These are phyloP conservation scores for Cutaneotrichosporon sp. DNA, from an alignment of 1,284 basidiomycete species.

Conservation along the genomic window DNA sequence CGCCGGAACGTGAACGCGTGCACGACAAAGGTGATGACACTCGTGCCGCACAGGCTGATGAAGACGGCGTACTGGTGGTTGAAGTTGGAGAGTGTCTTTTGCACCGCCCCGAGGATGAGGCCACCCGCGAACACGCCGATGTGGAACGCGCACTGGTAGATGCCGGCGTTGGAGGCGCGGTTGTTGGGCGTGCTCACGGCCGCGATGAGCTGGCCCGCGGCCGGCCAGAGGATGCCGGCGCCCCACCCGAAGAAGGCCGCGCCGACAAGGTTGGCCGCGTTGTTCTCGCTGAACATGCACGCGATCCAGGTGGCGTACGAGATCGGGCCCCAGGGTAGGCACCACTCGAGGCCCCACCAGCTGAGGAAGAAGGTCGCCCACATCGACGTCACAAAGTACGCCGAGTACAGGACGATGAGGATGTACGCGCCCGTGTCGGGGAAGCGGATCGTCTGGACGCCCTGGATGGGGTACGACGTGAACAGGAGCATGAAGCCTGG, in stretches of 20 bases:
- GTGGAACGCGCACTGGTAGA: conserved; percentile 26
- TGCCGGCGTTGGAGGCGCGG: conserved; percentile 23
- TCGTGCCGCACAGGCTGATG: conserved; percentile 12
- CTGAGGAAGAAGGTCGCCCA: conserved; percentile 25
- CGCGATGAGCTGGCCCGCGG: conserved; percentile 22
- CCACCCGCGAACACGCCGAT: conserved; percentile 20
- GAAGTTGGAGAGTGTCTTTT: conserved; percentile 20
- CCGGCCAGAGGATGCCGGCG: conserved; percentile 22
- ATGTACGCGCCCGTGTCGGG: conserved; percentile 23
- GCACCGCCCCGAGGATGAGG: conserved; percentile 21
- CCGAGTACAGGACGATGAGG: conserved; percentile 23
- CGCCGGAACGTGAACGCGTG: conserved; percentile 20
- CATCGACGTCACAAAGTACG: conserved; percentile 24
- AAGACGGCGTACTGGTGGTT: conserved; percentile 27
- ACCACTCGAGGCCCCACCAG: conserved; percentile 25
- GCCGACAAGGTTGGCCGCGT: conserved; percentile 22
- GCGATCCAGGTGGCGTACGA: conserved; percentile 22
- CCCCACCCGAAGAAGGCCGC: conserved; percentile 26
- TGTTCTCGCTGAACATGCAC: conserved; percentile 21
- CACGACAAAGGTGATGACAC: conserved; percentile 16
- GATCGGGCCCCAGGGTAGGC: conserved; percentile 19
- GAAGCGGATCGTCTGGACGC: conserved; percentile 25
- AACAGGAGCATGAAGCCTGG: conserved; percentile 15
- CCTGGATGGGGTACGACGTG: conserved; percentile 24
- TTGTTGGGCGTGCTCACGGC: conserved; percentile 20